phyloP scores from a whole-genome alignment of 208 protist genomes.

The Sergeia podlipaevii region DNA sequence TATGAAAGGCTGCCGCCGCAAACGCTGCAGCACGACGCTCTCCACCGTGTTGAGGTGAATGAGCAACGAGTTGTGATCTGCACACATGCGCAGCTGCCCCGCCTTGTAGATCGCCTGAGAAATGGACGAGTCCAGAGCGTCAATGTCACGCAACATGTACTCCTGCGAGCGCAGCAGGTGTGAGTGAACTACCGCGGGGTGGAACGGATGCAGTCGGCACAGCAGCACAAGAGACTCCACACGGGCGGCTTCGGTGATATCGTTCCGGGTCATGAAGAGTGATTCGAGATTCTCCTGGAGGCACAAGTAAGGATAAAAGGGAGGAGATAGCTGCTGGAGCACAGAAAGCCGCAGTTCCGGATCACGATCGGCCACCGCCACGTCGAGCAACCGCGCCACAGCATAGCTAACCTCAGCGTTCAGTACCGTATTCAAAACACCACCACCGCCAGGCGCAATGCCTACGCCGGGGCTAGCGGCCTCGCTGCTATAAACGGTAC shows the following conservation, averaged over 20 bases:
- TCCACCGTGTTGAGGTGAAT: conserved; percentile 58
- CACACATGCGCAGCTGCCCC: conserved; percentile 54
- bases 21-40: conserved; percentile 48
- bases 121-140: conserved; percentile 69
- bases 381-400: conserved; percentile 77
- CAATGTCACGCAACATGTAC: conserved; percentile 83
- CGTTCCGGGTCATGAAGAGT: conserved; percentile 81
- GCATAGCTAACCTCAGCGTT: conserved; percentile 57
- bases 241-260: conserved; percentile 46
- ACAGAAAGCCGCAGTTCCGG: conserved; percentile 60
- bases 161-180: conserved; percentile 70
- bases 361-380: conserved; percentile 73
- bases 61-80: conserved; percentile 67
- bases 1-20: conserved; percentile 65
- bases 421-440: too few species aligned
- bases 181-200: conserved; percentile 62
- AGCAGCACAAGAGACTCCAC: conserved; percentile 67
- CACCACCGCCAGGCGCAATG: too few species aligned
- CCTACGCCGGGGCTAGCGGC: too few species aligned
- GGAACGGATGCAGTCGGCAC: conserved; percentile 67
- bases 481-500: too few species aligned
- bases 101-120: conserved; percentile 66
- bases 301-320: conserved; percentile 77
- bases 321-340: conserved; percentile 43
- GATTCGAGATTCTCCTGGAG: conserved; percentile 76